Evolutionary conservation across 192 early-diverging fungal species (phyloP).

Genomic region (Backusella luteola): DNA sequence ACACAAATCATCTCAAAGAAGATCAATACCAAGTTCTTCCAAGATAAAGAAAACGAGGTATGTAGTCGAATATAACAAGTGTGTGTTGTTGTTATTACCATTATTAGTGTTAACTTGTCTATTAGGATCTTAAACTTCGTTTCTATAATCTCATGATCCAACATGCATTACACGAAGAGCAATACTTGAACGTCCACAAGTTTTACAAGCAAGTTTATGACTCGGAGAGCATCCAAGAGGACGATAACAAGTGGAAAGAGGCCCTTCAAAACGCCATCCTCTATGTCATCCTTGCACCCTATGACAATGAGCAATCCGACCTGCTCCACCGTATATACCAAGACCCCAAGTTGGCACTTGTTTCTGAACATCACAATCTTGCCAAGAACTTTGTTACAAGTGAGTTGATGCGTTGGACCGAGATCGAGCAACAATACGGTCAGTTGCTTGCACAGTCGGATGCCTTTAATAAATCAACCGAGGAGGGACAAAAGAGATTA

Average conservation of each 20-base stretch:
- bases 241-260: constrained; percentile 72
- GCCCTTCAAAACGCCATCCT: constrained; percentile 80
- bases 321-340: constrained; percentile 82
- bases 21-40: constrained; percentile 94
- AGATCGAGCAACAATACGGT: constrained; percentile 90
- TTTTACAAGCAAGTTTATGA: constrained; percentile 91
- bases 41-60: constrained; percentile 73
- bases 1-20: constrained; percentile 95
- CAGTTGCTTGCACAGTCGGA: constrained; percentile 66
- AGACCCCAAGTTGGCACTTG: constrained; percentile 78
- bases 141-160: constrained; percentile 97
- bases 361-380: constrained; percentile 66
- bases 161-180: constrained; percentile 86
- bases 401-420: constrained; percentile 96
- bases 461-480: constrained; percentile 70
- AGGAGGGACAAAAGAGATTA: constrained; percentile 79
- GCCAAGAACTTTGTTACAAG: constrained; percentile 84
- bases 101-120: neutral
- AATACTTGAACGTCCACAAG: constrained; percentile 90
- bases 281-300: constrained; percentile 88
- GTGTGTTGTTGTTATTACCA: no score
- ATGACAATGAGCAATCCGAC: constrained; percentile 96
- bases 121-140: constrained; percentile 88
- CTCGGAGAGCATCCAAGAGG: constrained; percentile 76
- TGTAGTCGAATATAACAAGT: no score